Evolutionary conservation across 768 basidiomycete genomes (phyloP), one percentile per base, ranked within the genome.

Genomic region (Suillus subalutaceus): DNA sequence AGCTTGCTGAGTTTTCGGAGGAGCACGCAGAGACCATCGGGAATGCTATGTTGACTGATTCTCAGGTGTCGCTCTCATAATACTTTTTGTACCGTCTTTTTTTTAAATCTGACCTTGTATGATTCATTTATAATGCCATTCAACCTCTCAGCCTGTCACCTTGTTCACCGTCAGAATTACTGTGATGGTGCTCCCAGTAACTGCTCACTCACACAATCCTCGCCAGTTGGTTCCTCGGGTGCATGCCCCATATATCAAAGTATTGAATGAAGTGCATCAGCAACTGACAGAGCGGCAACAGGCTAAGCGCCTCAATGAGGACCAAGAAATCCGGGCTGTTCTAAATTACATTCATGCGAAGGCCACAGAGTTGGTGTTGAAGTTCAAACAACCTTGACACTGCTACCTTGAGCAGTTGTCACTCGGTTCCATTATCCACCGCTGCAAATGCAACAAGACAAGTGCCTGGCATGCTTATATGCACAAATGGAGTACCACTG

Each of bases 31-130:
- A 48, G 46, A n/a, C 46, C 10, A 48, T 48, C 4, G 4, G 9
- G 10, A 48, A 48, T 48, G 46, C 46, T 48, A 48, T 48, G 46
- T 48, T 48, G 46, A 48, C 46, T 48, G 46, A 48, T 48, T 48
- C 46, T n/a, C n/a, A 48, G 46, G 46, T 48, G 46, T 48, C 12
- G 1, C n/a, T 48, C 46, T 48, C 46, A 48, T 48, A 23, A 48
- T 48, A 23, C 46, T 23, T 48, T 48, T n/a, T 48, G 46, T 23
- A 48, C 20, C 8, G 0, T 35, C 32, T 35, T 18, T 8, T 46
- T 48, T 48, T 48, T 48, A 4, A 48, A 48, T 48, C n/a, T 48
- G 46, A 12, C 46, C n/a, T 48, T 48, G 44, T 48, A 48, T 48
- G 8, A 48, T 46, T 46, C 4, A 8, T 46, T 46, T n/a, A 46